These are phyloP conservation scores for Cubamyces lactineus DNA, from an alignment of 768 basidiomycete genomes.

Conservation along the genomic window DNA sequence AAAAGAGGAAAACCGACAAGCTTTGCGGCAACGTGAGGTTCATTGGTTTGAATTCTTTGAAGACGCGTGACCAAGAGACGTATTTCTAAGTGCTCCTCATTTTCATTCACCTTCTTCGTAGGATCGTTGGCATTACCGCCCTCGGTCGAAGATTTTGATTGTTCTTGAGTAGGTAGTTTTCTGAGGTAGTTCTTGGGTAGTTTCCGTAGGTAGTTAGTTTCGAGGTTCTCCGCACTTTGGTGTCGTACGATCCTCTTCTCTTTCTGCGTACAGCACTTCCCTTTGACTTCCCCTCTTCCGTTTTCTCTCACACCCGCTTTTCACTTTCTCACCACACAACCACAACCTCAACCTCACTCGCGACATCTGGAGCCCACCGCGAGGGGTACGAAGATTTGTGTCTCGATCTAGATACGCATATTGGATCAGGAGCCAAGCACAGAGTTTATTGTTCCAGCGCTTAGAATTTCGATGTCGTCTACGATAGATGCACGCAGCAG, in stretches of 20 bases:
- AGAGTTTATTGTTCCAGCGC: neutral
- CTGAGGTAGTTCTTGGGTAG: neutral
- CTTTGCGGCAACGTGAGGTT: neutral
- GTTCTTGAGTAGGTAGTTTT: neutral
- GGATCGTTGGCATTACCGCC: no score
- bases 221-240: no score
- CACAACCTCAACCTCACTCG: neutral
- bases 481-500: neutral
- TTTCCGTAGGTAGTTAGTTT: neutral
- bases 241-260: no score
- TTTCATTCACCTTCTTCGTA: no score
- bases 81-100: no score
- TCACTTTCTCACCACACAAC: neutral
- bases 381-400: slow-evolving; percentile 13
- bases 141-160: neutral
- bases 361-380: slow-evolving; percentile 26
- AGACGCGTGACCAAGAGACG: no score
- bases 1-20: slow-evolving; percentile 2
- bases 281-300: no score
- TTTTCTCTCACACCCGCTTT: neutral
- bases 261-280: no score
- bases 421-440: neutral
- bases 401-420: neutral
- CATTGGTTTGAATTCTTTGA: no score
- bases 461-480: neutral